These are phyloP conservation scores for Phaeomoniella chlamydospora DNA, from an alignment of 2,329 filamentous ascomycete genomes.

Conservation along the genomic window DNA sequence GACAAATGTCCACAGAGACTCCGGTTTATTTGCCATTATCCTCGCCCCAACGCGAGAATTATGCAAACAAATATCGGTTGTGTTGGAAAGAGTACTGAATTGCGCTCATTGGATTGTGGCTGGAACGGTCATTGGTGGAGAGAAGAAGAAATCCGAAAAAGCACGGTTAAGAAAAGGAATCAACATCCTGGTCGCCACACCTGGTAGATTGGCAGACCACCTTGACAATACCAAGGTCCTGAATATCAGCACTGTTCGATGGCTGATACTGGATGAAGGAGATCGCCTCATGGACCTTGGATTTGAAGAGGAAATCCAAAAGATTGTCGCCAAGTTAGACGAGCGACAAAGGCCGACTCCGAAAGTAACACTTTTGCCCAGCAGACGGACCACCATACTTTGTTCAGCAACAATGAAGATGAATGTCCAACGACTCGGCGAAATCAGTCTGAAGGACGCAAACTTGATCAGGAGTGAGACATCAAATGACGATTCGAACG, in stretches of 20 bases:
- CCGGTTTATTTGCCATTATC: constrained; percentile 86
- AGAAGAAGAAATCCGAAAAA: constrained; percentile 73
- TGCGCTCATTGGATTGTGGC: constrained; percentile 90
- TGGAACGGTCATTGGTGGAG: constrained; percentile 63
- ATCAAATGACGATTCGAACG: constrained; percentile 36
- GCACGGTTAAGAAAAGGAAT: constrained; percentile 84
- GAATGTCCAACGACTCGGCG: constrained; percentile 84
- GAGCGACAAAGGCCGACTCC: constrained; percentile 43
- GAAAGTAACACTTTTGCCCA: constrained; percentile 51
- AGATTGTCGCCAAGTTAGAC: constrained; percentile 69
- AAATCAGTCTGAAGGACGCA: constrained; percentile 89
- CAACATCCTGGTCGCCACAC: constrained; percentile 91
- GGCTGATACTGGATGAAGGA: constrained; percentile 90
- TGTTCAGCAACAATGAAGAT: constrained; percentile 98
- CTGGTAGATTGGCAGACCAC: constrained; percentile 81
- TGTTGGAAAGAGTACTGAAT: constrained; percentile 72
- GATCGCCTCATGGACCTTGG: constrained; percentile 97
- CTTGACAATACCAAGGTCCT: constrained; percentile 82
- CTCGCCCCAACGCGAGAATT: constrained; percentile 86
- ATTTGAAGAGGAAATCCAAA: constrained; percentile 86
- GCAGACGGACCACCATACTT: constrained; percentile 68
- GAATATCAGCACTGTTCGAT: constrained; percentile 76
- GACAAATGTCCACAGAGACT: constrained; percentile 59
- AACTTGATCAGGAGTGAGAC: constrained; percentile 65
- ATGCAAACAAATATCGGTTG: constrained; percentile 81